These are phyloP conservation scores for Metschnikowia continentalis DNA, from an alignment of 805 yeast species.

Conservation along the genomic window DNA sequence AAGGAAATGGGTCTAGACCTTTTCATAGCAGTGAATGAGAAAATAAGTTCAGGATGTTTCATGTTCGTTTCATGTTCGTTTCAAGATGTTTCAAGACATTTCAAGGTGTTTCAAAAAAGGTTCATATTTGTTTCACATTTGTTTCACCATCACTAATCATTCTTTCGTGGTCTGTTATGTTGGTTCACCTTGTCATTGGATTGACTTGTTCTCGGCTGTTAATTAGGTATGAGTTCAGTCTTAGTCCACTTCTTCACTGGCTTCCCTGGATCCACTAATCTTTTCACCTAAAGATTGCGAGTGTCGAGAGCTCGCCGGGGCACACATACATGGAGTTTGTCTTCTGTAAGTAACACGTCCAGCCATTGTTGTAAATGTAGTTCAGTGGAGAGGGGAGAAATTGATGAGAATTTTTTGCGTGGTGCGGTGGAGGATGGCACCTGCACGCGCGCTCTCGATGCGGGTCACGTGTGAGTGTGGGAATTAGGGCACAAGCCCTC, in stretches of 20 bases:
- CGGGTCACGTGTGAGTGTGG: constrained; percentile 9
- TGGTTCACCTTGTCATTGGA: too few species aligned
- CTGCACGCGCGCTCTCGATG: constrained; percentile 8
- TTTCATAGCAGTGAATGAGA: too few species aligned
- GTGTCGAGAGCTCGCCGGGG: neutral
- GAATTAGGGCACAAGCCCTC: constrained; percentile 19
- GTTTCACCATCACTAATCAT: too few species aligned
- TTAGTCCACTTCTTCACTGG: neutral
- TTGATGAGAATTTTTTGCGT: constrained; percentile 14
- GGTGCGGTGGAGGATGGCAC: constrained; percentile 14
- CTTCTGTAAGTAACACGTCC: constrained; percentile 56
- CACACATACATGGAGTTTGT: constrained; percentile 35
- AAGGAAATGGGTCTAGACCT: too few species aligned
- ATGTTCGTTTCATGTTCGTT: too few species aligned
- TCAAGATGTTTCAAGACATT: too few species aligned
- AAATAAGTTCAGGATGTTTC: too few species aligned
- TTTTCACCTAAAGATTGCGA: neutral
- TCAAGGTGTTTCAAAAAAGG: too few species aligned
- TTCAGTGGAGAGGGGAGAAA: constrained; percentile 4
- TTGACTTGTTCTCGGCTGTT: too few species aligned
- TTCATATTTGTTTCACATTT: too few species aligned
- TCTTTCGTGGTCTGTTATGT: too few species aligned
- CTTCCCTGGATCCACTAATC: neutral
- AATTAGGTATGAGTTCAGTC: too few species aligned
- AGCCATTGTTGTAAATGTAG: constrained; percentile 59